Evolutionary conservation across 257 asterid species (phyloP).

Genomic region (Voacanga thouarsii): DNA sequence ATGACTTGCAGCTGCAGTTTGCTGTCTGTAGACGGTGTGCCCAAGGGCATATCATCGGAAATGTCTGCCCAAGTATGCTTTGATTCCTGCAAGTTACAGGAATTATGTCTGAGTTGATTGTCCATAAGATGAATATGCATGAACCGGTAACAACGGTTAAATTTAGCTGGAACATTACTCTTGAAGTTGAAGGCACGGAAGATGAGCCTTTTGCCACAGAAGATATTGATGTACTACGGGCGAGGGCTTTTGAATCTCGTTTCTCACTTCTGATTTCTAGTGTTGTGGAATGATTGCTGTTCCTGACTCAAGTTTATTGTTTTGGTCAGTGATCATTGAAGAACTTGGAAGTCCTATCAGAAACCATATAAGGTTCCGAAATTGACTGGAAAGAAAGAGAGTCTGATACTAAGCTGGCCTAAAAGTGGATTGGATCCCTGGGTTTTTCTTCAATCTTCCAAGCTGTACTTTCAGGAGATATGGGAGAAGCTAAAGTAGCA

Average conservation of each 20-base stretch:
- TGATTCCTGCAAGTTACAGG: neutral
- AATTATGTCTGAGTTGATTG: neutral
- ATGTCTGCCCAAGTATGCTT: conserved; percentile 77
- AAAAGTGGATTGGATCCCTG: too few species aligned
- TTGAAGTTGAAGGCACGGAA: conserved; percentile 30
- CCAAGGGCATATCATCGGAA: conserved; percentile 86
- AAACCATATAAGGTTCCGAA: too few species aligned
- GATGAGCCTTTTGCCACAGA: conserved; percentile 56
- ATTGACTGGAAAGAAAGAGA: too few species aligned
- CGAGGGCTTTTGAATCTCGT: conserved; percentile 32
- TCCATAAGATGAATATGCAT: neutral
- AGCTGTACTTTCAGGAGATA: too few species aligned
- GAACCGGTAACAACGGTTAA: neutral
- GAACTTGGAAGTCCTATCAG: too few species aligned
- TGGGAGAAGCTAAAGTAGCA: too few species aligned
- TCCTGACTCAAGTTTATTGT: too few species aligned
- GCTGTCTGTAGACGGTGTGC: conserved; percentile 95
- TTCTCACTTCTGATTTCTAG: too few species aligned
- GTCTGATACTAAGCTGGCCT: too few species aligned
- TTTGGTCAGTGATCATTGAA: too few species aligned
- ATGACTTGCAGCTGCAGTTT: conserved; percentile 62
- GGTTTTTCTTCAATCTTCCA: too few species aligned
- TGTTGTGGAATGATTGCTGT: too few species aligned
- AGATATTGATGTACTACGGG: conserved; percentile 82
- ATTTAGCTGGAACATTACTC: conserved; percentile 51